These are phyloP conservation scores for Fusarium nisikadoi DNA, from an alignment of 2,329 filamentous ascomycete genomes.

Conservation along the genomic window DNA sequence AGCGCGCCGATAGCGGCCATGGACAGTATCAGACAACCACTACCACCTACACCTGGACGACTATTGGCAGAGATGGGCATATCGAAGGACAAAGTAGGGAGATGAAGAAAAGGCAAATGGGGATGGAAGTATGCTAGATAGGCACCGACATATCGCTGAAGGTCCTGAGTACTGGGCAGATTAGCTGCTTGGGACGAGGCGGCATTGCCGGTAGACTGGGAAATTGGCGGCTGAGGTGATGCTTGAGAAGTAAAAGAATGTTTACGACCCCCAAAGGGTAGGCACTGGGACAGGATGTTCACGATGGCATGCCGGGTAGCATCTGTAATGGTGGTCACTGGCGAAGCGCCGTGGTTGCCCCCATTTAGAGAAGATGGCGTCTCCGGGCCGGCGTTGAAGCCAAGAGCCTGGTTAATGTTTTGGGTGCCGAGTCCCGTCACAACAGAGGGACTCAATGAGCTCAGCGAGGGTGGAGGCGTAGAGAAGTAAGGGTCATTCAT, in stretches of 20 bases:
- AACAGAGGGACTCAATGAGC: slow-evolving; percentile 76
- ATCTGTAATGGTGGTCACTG: slow-evolving; percentile 73
- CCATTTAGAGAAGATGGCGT: slow-evolving; percentile 78
- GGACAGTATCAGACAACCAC: slow-evolving; percentile 84
- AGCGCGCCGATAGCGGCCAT: slow-evolving; percentile 85
- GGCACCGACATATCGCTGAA: slow-evolving; percentile 89
- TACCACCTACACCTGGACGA: slow-evolving; percentile 74
- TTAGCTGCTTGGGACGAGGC: slow-evolving; percentile 62
- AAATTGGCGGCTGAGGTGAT: slow-evolving; percentile 65
- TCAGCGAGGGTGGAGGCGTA: slow-evolving; percentile 79
- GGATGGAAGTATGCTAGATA: slow-evolving; percentile 95
- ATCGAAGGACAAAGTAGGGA: slow-evolving; percentile 92
- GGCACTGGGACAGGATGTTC: slow-evolving; percentile 67
- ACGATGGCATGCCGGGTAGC: slow-evolving; percentile 70
- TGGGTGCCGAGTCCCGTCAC: slow-evolving; percentile 72
- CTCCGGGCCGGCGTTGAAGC: slow-evolving; percentile 73
- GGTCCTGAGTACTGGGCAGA: slow-evolving; percentile 83
- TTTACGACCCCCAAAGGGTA: slow-evolving; percentile 68
- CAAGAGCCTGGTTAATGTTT: slow-evolving; percentile 73
- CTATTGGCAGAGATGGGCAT: slow-evolving; percentile 74
- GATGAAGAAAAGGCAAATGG: slow-evolving; percentile 92
- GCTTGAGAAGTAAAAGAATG: slow-evolving; percentile 69
- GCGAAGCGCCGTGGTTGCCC: slow-evolving; percentile 67
- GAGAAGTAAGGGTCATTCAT: slow-evolving; percentile 81
- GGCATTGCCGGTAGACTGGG: slow-evolving; percentile 60